Evolutionary conservation across 2,329 filamentous ascomycete species (phyloP).

Genomic region (Neofusicoccum laricinum): DNA sequence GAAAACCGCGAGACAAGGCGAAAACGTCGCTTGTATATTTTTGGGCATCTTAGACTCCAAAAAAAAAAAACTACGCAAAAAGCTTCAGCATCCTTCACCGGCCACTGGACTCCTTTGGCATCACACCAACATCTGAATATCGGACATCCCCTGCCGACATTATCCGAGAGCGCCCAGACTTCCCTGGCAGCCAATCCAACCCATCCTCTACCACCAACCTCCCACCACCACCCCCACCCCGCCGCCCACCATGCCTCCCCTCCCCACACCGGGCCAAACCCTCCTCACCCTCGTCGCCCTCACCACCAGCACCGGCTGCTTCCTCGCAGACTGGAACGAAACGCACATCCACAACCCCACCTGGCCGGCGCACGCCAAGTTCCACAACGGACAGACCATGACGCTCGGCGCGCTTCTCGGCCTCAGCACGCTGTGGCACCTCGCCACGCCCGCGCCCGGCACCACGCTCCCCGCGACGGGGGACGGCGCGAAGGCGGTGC

Average conservation of each 20-base stretch:
- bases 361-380: conserved; percentile 52
- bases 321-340: conserved; percentile 36
- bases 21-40: no score
- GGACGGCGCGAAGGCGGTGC: no score
- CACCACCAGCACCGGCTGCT: conserved; percentile 31
- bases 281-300: conserved; percentile 32
- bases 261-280: conserved; percentile 22
- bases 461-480: background rate
- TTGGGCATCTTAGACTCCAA: no score
- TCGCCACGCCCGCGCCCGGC: conserved; percentile 5
- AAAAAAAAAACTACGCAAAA: no score
- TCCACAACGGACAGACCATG: conserved; percentile 56
- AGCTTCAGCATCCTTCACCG: rapidly evolving
- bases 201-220: no score
- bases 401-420: conserved; percentile 42
- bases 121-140: no score
- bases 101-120: no score
- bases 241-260: background rate
- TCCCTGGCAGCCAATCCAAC: no score
- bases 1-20: no score
- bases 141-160: no score
- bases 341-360: conserved; percentile 49
- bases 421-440: conserved; percentile 38
- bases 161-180: no score
- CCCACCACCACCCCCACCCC: background rate